Evolutionary conservation across 768 basidiomycete genomes (phyloP), one percentile per base, ranked within the genome.

Genomic region (Agrocybe chaxingu): DNA sequence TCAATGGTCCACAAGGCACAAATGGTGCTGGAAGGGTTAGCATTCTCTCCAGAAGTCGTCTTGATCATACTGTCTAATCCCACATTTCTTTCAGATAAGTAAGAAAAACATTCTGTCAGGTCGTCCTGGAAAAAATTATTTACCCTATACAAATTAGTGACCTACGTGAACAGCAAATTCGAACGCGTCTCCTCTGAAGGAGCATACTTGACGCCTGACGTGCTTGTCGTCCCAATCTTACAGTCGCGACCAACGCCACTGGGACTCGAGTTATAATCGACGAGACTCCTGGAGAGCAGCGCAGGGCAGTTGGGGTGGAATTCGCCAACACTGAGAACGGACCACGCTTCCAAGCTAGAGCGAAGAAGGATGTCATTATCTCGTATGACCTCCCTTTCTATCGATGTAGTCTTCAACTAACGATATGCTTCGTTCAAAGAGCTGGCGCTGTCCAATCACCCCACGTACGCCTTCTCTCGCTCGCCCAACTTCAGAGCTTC

Each of bases 151-250:
- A 55, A 44, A 51, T 12, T 49, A 87, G 87, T 88, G 82, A 86
- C 84, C 0, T 89, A 84, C 57, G 73, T 88, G 36, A 75, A 82
- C 57, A 53, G 70, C 31, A 71, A 68, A 4, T 72, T 74, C 29
- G 66, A 68, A 48, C 78, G 87, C 0, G 82, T 84, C 4, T 81
- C 85, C 3, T 72, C 82, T 1, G 84, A 88, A 59, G 67, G 76
- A 0, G 84, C 84, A 1, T 89, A 88, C 60, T 73, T 89, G 30
- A 87, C 85, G 0, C 65, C 74, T 0, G 72, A 81, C 0, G 86
- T 87, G 2, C 73, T 89, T 9, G 70, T 4, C 72, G 87, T 35
- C 78, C 78, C 8, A 89, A 89, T 55, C 70, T 89, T 34, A 84
- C 73, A 18, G 78, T 89, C 13, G 77, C 77, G 3, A 76, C 77